phyloP scores from a whole-genome alignment of 164 flowering plant species.

The Piper betle region DNA sequence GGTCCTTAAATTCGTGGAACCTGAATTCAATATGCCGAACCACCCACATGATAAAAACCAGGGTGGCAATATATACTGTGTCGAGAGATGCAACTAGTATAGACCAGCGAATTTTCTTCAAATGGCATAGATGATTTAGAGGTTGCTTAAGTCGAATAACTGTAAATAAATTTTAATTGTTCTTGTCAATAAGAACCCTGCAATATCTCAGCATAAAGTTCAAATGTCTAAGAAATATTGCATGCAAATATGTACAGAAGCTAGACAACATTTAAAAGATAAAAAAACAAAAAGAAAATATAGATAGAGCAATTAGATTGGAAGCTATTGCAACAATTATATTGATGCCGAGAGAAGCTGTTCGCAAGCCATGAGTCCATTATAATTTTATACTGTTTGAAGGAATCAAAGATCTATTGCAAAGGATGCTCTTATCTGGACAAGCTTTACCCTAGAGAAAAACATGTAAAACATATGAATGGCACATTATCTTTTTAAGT shows the following conservation, averaged over 20 bases:
- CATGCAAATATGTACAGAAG: no score
- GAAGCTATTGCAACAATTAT: no score
- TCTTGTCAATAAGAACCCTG: neutral
- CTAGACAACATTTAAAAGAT: no score
- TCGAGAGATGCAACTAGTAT: slow-evolving; percentile 47
- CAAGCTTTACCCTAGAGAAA: neutral
- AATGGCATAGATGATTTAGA: slow-evolving; percentile 51
- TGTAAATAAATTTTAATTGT: slow-evolving; percentile 16
- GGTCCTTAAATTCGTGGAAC: slow-evolving; percentile 72
- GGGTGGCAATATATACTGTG: slow-evolving; percentile 34
- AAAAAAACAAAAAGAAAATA: no score
- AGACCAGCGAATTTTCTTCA: slow-evolving; percentile 35
- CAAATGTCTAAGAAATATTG: no score
- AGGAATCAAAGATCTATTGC: no score
- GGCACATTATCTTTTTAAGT: neutral
- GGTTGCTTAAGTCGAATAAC: slow-evolving; percentile 53
- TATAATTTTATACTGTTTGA: no score
- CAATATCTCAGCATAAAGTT: no score
- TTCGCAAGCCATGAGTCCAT: no score
- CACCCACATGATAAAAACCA: slow-evolving; percentile 49
- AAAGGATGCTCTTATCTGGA: neutral
- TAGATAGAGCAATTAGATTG: no score
- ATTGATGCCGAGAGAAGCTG: no score
- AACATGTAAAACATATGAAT: neutral
- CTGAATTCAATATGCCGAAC: slow-evolving; percentile 68